Conservation (phyloP, 345 rosid species). For the Corymbia maculata region DNA sequence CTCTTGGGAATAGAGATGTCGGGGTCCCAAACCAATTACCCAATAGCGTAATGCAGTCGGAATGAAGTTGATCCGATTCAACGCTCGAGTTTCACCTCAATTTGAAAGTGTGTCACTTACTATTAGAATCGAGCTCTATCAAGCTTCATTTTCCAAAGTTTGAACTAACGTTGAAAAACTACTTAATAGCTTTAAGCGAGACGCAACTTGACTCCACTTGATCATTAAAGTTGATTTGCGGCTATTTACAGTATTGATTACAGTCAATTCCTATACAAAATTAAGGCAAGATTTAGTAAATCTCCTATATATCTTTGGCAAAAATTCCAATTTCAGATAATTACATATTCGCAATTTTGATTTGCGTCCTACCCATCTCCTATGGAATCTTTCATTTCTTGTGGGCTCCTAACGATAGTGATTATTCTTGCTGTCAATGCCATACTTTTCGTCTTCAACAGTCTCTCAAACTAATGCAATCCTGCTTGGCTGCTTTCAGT, state of each 20-base stretch:
- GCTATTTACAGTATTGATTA: neutral
- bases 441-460: neutral
- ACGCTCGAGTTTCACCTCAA: neutral
- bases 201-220: neutral
- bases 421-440: neutral
- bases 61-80: neutral
- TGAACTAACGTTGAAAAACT: neutral
- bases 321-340: too few relatives aligned
- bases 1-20: rapidly evolving
- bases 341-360: too few relatives aligned
- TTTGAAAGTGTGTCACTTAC: neutral
- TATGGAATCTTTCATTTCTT: too few relatives aligned
- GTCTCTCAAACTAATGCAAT: neutral
- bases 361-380: neutral
- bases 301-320: rapidly evolving
- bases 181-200: neutral
- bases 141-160: neutral
- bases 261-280: neutral
- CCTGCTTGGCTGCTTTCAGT: neutral
- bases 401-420: neutral
- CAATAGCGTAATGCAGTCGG: neutral
- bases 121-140: neutral
- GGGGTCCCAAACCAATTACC: neutral
- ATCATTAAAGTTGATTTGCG: neutral
- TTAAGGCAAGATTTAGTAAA: neutral